Evolutionary conservation across 1,284 basidiomycete species (phyloP).

Genomic region (Thecaphora frezii): DNA sequence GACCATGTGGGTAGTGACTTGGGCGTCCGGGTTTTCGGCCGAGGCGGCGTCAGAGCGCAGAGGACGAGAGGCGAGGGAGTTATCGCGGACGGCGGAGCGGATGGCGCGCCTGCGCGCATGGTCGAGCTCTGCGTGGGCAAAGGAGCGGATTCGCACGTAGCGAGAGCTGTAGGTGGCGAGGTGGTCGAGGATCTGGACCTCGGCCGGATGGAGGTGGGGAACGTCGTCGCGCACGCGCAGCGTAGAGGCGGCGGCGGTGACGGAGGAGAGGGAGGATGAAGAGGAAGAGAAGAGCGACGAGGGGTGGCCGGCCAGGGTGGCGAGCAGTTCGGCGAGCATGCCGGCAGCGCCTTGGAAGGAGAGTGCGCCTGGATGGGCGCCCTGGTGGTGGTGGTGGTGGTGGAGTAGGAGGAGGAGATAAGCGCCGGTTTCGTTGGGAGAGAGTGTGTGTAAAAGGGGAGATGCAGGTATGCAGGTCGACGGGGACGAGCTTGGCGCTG

Average conservation of each 20-base stretch:
- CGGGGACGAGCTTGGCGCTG: no score
- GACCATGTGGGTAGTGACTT: conserved; percentile 28
- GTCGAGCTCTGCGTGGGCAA: conserved; percentile 29
- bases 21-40: conserved; percentile 1
- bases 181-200: conserved; percentile 27
- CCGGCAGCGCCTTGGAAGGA: neutral
- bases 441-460: no score
- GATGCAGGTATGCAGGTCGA: no score
- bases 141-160: conserved; percentile 27
- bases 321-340: conserved; percentile 40
- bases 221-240: conserved; percentile 27
- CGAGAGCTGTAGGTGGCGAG: conserved; percentile 29
- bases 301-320: conserved; percentile 34
- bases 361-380: neutral
- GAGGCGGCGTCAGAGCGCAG: neutral
- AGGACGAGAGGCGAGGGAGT: conserved; percentile 13
- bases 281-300: conserved; percentile 39
- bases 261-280: conserved; percentile 1
- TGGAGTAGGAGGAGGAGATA: no score
- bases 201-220: conserved; percentile 28
- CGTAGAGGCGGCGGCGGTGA: neutral
- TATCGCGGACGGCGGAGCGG: conserved; percentile 28
- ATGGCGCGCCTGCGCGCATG: conserved; percentile 20
- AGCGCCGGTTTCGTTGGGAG: no score
- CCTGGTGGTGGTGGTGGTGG: neutral